Evolutionary conservation across 495 filamentous ascomycete species (phyloP).

Genomic region (Filosporella fistucella): DNA sequence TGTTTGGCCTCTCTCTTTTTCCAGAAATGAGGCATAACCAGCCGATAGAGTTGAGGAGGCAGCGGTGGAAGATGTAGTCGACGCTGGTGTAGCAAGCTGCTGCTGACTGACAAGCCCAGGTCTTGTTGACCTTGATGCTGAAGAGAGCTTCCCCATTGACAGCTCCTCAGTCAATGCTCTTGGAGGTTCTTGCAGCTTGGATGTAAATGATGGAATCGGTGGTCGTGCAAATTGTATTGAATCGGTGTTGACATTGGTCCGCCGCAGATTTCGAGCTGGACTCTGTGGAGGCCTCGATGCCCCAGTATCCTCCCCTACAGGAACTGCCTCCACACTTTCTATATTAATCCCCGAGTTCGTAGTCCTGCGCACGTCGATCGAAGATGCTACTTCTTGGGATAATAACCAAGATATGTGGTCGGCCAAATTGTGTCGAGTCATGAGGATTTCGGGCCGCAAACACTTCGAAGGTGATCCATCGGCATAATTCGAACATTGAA

Average conservation of each 20-base stretch:
- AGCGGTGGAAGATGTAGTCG: constrained; percentile 36
- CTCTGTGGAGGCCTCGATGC: constrained; percentile 4
- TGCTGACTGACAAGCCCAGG: constrained; percentile 15
- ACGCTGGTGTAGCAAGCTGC: constrained; percentile 29
- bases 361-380: constrained; percentile 7
- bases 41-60: no score
- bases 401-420: constrained; percentile 58
- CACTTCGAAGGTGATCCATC: constrained; percentile 13
- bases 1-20: no score
- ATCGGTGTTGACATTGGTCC: constrained; percentile 6
- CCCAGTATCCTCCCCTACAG: constrained; percentile 10
- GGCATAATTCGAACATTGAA: constrained; percentile 8
- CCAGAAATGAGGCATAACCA: no score
- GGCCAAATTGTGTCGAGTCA: constrained; percentile 62
- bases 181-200: constrained; percentile 4
- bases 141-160: constrained; percentile 54
- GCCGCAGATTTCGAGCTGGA: constrained; percentile 10
- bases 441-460: constrained; percentile 28
- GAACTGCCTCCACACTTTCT: constrained; percentile 6
- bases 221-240: constrained; percentile 20
- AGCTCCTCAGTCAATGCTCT: constrained; percentile 7
- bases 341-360: background rate
- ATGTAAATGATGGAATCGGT: constrained; percentile 8
- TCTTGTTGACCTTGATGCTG: constrained; percentile 34
- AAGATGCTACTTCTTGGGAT: constrained; percentile 32